Conservation (phyloP, 176 grass and related monocot species). For the Raddia guianensis region DNA sequence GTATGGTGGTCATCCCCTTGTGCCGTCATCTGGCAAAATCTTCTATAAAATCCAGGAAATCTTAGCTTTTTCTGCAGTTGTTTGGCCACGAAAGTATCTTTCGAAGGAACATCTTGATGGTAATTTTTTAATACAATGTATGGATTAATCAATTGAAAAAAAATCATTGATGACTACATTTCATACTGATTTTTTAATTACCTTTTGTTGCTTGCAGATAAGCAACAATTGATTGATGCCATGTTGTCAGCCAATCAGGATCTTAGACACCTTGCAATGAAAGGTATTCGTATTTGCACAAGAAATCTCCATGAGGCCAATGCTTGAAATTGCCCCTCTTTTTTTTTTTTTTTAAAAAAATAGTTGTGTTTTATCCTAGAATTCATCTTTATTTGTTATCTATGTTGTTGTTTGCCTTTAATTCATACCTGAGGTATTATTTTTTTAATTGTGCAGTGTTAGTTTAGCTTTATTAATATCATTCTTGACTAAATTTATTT, state of each 20-base stretch:
- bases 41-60: slow-evolving; percentile 70
- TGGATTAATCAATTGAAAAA: neutral
- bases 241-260: slow-evolving; percentile 70
- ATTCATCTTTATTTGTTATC: neutral
- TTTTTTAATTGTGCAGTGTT: slow-evolving; percentile 4
- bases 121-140: slow-evolving; percentile 42
- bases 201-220: slow-evolving; percentile 56
- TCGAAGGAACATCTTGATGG: slow-evolving; percentile 55
- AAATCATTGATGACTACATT: neutral
- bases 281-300: slow-evolving; percentile 54
- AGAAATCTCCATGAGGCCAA: neutral
- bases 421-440: neutral
- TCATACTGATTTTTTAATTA: slow-evolving; percentile 31
- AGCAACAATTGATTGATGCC: slow-evolving; percentile 45
- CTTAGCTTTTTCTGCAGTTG: slow-evolving; percentile 52
- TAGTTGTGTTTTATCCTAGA: neutral
- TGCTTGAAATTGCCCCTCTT: neutral
- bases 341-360: neutral
- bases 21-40: slow-evolving; percentile 63
- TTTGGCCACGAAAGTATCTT: slow-evolving; percentile 67
- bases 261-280: slow-evolving; percentile 62
- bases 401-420: neutral
- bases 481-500: slow-evolving; percentile 15
- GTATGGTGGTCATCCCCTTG: slow-evolving; percentile 77
- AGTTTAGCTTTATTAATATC: slow-evolving; percentile 17